Percentiles rank a stretch among this genome's conserved stretches.
Conservation (phyloP, 352 stramenopile genomes). For the Thalassiosira livingstoniorum region DNA sequence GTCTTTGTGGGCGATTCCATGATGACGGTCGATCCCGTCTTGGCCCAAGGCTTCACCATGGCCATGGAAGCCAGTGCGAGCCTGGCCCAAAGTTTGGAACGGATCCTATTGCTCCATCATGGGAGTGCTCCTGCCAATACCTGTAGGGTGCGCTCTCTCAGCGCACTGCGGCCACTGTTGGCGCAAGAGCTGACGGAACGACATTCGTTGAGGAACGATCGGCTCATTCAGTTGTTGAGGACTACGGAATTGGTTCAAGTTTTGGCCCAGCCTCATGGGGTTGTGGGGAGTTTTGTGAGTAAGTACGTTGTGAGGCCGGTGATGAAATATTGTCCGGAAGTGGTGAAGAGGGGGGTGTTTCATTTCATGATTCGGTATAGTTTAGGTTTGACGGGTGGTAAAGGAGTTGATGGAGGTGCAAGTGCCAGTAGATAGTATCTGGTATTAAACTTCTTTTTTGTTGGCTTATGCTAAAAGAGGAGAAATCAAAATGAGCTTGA, state of each 20-base stretch:
- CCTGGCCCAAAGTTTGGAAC: conserved; percentile 59
- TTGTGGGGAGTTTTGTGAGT: conserved; percentile 53
- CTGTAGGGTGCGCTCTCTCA: too few relatives aligned
- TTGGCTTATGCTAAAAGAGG: too few relatives aligned
- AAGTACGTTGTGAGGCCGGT: conserved; percentile 70
- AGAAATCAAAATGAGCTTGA: too few relatives aligned
- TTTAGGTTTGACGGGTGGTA: conserved; percentile 60
- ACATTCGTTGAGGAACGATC: conserved; percentile 59
- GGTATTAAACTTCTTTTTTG: too few relatives aligned
- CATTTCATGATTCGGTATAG: conserved; percentile 81
- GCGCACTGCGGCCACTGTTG: too few relatives aligned
- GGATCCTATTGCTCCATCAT: too few relatives aligned
- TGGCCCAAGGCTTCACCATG: conserved; percentile 84
- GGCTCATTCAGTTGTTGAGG: conserved; percentile 76
- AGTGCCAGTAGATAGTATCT: too few relatives aligned
- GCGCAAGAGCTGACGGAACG: conserved; percentile 58
- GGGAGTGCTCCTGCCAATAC: too few relatives aligned
- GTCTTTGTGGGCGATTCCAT: conserved; percentile 80
- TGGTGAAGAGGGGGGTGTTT: conserved; percentile 79
- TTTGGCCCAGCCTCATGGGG: conserved; percentile 69
- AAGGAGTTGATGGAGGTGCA: background rate
- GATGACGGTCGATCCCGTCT: conserved; percentile 85
- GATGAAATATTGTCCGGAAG: conserved; percentile 69
- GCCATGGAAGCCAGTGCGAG: conserved; percentile 78
- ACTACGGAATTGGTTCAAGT: conserved; percentile 81